Base-by-base conservation (phyloP, 108 stramenopile species). In the Fistulifera pelliculosa region DNA sequence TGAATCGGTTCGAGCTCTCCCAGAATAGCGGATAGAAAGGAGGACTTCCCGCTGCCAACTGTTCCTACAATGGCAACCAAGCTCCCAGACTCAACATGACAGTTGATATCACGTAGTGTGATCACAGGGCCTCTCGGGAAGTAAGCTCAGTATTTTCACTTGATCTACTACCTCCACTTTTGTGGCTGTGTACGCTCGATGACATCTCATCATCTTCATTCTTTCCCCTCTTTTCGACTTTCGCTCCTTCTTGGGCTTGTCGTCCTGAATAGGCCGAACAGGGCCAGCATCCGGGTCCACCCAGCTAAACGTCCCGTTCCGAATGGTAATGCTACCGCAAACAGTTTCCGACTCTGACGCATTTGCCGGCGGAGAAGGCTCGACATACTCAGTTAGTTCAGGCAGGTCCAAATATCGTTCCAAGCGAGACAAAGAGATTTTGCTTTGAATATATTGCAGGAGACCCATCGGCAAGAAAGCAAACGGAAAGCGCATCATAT, bases 381-480 rank as follows among this genome's bases (percentile, higher is more conserved):
- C 50, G 38, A 90, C 75, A 44, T 93, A 92, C 0, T 52, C 53
- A 0, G 52, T 47, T 55, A 95, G 50, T 58, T 95, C 94, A 7
- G 82, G 80, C 47, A 87, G 42, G 13, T 70, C 66, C 44, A 95
- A 52, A 58, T 85, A 93, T 12, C 74, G 69, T 31, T 79, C 84
- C 31, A 95, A 56, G 41, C 94, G 84, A 17, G 68, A 54, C 14
- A 89, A 48, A 0, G 89, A 70, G 52, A 95, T 90, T 49, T 57
- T 73, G 38, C 65, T 67, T 65, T 93, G 89, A 22, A 89, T 82
- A 66, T 70, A 93, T 39, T 91, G 89, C 41, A 90, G 54, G 27
- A 93, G 60, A 40, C 89, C 90, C 84, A 93, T 91, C 31, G 94
- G 94, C 64, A 95, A 52, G 65, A 95, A 93, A 0, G 89, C 90